Percentiles rank a stretch among this genome's conserved stretches.
phyloP scores from a whole-genome alignment of 1,284 basidiomycete genomes.

The Xerocomus amazonicus region DNA sequence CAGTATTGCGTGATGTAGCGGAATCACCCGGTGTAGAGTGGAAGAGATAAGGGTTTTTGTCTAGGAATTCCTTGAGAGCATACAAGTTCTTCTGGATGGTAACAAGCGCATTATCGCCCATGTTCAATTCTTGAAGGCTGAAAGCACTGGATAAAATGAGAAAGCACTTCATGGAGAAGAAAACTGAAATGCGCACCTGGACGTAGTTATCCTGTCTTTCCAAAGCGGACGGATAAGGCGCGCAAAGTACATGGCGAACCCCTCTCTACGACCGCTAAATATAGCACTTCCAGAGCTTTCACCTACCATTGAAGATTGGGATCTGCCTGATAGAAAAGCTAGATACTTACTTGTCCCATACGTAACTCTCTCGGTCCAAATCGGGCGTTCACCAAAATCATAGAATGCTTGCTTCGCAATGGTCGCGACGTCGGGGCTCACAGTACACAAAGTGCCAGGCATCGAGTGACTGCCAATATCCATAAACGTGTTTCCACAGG shows the following conservation, averaged over 20 bases:
- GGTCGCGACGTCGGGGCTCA: slow-evolving; percentile 58
- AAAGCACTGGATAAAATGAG: slow-evolving; percentile 34
- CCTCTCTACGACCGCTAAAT: slow-evolving; percentile 89
- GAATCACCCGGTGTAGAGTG: slow-evolving; percentile 70
- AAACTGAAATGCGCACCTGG: slow-evolving; percentile 42
- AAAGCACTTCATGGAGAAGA: not conserved
- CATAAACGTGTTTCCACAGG: slow-evolving; percentile 73
- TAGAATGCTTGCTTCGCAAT: slow-evolving; percentile 80
- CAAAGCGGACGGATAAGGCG: slow-evolving; percentile 85
- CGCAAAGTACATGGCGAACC: slow-evolving; percentile 83
- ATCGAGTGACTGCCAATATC: slow-evolving; percentile 48
- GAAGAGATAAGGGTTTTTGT: slow-evolving; percentile 76
- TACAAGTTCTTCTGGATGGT: slow-evolving; percentile 77
- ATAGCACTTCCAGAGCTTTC: slow-evolving; percentile 71
- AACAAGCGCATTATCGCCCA: slow-evolving; percentile 62
- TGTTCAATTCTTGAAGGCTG: slow-evolving; percentile 51
- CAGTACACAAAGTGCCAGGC: slow-evolving; percentile 47
- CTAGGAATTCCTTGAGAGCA: slow-evolving; percentile 72
- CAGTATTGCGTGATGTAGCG: slow-evolving; percentile 48
- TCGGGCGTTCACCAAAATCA: slow-evolving; percentile 78
- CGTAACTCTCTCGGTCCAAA: slow-evolving; percentile 73
- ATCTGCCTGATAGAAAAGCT: slow-evolving; percentile 6
- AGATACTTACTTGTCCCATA: slow-evolving; percentile 55
- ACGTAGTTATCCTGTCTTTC: slow-evolving; percentile 72
- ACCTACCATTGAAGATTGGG: slow-evolving; percentile 34